Percentiles rank a stretch among this genome's conserved stretches.
Evolutionary conservation across 108 stramenopile genomes (phyloP).

Genomic region (Fistulifera pelliculosa): DNA sequence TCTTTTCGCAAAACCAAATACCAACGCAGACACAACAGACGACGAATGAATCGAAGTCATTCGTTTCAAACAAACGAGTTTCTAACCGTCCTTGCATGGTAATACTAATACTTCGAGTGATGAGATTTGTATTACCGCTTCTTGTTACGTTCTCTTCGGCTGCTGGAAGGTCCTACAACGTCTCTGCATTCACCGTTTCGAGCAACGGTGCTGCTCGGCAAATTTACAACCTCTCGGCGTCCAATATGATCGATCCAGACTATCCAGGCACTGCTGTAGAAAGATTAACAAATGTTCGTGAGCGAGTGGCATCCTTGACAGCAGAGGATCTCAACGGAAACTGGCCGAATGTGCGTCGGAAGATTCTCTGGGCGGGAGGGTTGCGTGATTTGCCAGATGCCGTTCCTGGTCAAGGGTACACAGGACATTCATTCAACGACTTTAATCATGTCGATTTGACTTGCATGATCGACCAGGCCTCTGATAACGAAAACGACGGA

Average conservation of each 20-base stretch:
- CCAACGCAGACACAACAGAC: too few species aligned
- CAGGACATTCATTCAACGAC: constrained; percentile 88
- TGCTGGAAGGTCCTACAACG: too few species aligned
- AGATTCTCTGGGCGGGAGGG: constrained; percentile 85
- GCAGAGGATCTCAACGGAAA: constrained; percentile 29
- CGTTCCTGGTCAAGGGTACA: constrained; percentile 80
- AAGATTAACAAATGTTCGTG: constrained; percentile 48
- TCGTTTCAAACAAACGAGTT: too few species aligned
- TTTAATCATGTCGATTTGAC: constrained; percentile 89
- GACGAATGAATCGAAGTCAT: too few species aligned
- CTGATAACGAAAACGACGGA: constrained; percentile 77
- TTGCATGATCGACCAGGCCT: constrained; percentile 61
- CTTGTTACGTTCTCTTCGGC: too few species aligned
- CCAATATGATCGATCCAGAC: constrained; percentile 23
- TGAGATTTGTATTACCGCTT: too few species aligned
- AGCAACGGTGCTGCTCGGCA: too few species aligned
- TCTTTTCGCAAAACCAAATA: too few species aligned
- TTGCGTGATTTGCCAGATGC: constrained; percentile 61
- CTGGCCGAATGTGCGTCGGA: constrained; percentile 77
- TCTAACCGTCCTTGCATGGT: too few species aligned
- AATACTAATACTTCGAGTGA: too few species aligned
- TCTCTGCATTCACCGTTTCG: too few species aligned
- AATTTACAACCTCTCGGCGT: too few species aligned
- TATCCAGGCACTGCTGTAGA: constrained; percentile 82
- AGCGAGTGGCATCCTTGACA: constrained; percentile 42